Percentiles rank a stretch among this genome's conserved stretches.
phyloP scores from a whole-genome alignment of 768 basidiomycete genomes.

The Suillus cothurnatus region DNA sequence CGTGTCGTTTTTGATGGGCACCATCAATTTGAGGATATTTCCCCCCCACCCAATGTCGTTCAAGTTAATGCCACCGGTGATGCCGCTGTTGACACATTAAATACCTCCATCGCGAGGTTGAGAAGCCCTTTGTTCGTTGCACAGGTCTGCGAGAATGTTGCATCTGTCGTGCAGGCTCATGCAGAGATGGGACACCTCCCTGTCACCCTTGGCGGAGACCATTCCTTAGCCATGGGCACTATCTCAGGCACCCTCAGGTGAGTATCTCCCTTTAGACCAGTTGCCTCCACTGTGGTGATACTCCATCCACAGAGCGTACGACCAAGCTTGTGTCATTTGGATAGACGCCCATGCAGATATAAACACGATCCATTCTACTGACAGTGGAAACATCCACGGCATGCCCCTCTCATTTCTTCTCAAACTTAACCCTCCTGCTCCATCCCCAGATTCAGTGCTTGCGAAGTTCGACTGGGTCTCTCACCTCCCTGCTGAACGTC shows the following conservation, averaged over 20 bases:
- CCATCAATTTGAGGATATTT: conserved; percentile 82
- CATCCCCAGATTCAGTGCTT: conserved; percentile 13
- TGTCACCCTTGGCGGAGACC: conserved; percentile 94
- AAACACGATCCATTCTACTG: conserved; percentile 85
- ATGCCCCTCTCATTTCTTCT: conserved; percentile 96
- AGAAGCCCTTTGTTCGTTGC: conserved; percentile 92
- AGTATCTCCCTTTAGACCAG: conserved; percentile 18
- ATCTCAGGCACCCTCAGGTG: conserved; percentile 87
- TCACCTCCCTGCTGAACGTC: conserved; percentile 64
- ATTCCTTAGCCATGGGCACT: conserved; percentile 93
- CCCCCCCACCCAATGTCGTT: conserved; percentile 41
- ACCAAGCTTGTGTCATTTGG: conserved; percentile 91
- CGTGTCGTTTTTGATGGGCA: conserved; percentile 88
- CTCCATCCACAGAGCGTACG: conserved; percentile 52
- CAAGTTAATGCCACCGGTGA: neutral
- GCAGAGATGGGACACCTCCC: conserved; percentile 80
- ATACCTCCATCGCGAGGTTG: conserved; percentile 81
- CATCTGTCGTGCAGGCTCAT: conserved; percentile 74
- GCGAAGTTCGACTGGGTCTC: conserved; percentile 59
- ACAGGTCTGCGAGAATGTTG: conserved; percentile 76
- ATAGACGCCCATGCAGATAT: conserved; percentile 98
- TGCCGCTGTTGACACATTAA: conserved; percentile 4
- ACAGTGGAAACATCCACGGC: conserved; percentile 93
- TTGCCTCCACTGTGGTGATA: conserved; percentile 9
- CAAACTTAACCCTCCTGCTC: conserved; percentile 43